These are phyloP conservation scores for Pigoraptor vietnamica DNA, from an alignment of 78 protist genomes.

Conservation along the genomic window DNA sequence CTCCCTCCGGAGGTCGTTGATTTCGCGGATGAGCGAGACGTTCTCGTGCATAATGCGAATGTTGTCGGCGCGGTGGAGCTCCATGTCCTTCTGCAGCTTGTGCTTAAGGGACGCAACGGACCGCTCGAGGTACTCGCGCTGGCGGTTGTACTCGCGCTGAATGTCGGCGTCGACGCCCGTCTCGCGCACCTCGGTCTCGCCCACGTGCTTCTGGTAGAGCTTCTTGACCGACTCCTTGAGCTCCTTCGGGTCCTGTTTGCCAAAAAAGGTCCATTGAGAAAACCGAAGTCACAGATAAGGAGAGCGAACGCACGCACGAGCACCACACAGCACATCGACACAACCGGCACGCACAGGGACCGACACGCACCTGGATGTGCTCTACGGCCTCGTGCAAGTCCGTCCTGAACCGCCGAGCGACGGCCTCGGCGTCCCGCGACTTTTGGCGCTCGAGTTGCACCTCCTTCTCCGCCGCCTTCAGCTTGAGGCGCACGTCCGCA, in stretches of 20 bases:
- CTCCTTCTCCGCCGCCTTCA: too few relatives aligned
- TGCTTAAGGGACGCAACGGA: slow-evolving; percentile 47
- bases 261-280: too few relatives aligned
- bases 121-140: slow-evolving; percentile 51
- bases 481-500: background rate
- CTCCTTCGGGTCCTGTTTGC: slow-evolving; percentile 18
- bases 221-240: slow-evolving; percentile 18
- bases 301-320: too few relatives aligned
- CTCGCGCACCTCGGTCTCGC: background rate
- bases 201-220: slow-evolving; percentile 33
- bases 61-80: slow-evolving; percentile 40
- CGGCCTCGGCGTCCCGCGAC: slow-evolving; percentile 14
- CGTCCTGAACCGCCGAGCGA: background rate
- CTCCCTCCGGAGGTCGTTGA: slow-evolving; percentile 60
- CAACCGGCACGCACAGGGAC: too few relatives aligned
- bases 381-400: slow-evolving; percentile 44
- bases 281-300: too few relatives aligned
- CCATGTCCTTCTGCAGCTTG: slow-evolving; percentile 43
- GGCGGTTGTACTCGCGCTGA: slow-evolving; percentile 47
- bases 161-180: slow-evolving; percentile 21
- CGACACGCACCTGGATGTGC: slow-evolving; percentile 31
- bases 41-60: slow-evolving; percentile 61
- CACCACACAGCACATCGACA: too few relatives aligned
- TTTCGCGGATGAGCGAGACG: slow-evolving; percentile 42
- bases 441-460: background rate